Conservation (phyloP, 164 flowering plant species). For the Vitis riparia region DNA sequence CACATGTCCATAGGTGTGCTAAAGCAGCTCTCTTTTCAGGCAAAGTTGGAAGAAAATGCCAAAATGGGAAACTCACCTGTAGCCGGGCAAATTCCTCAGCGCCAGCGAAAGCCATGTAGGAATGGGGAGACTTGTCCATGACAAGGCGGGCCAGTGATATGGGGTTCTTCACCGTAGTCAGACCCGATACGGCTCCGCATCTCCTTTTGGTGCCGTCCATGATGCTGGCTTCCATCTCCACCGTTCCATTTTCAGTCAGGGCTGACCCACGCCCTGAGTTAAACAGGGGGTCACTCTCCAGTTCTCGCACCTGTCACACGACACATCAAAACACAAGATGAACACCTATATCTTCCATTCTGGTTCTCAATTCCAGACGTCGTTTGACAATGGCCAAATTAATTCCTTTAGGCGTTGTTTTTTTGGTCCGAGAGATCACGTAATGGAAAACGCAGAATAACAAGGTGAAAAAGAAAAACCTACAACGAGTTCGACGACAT, state of each 20-base stretch:
- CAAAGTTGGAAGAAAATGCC: background rate
- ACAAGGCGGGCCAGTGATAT: conserved; percentile 92
- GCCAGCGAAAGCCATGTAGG: conserved; percentile 89
- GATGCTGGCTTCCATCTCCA: conserved; percentile 98
- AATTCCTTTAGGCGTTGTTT: no score
- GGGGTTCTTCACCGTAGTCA: conserved; percentile 90
- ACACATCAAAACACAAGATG: background rate
- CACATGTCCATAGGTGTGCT: no score
- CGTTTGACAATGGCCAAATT: no score
- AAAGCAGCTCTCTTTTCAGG: no score
- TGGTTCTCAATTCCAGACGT: no score
- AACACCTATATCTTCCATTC: no score
- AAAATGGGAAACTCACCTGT: conserved; percentile 41
- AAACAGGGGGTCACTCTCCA: conserved; percentile 86
- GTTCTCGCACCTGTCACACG: conserved; percentile 62
- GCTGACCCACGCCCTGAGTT: conserved; percentile 98
- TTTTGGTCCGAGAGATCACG: no score
- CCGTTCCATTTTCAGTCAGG: conserved; percentile 83
- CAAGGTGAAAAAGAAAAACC: conserved; percentile 11
- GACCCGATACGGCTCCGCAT: conserved; percentile 94
- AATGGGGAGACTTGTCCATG: conserved; percentile 97
- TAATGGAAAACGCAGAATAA: background rate
- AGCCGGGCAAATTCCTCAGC: conserved; percentile 85
- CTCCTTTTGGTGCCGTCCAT: conserved; percentile 82
- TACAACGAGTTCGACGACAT: conserved; percentile 96